Base-by-base conservation (phyloP, 345 rosid genomes). In the Syzygium grande region DNA sequence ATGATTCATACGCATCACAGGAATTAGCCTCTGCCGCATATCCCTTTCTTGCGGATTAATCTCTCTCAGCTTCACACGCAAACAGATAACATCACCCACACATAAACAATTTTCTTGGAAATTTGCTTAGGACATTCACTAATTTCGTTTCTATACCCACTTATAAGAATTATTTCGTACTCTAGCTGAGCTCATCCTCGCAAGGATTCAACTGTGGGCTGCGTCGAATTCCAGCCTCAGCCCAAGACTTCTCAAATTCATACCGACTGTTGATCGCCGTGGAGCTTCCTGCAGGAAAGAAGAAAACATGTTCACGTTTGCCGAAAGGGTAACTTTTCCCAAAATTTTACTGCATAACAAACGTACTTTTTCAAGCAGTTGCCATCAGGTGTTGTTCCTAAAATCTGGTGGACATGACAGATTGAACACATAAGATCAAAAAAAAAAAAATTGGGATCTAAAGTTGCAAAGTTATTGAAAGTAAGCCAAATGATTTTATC, bases 221-320 rank as follows among this genome's bases (percentile, higher is more conserved):
- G 61, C 5, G 61, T 56, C n/a, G 11, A n/a, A 56, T 56, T 56
- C 61, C 61, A 56, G 61, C 61, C 61, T 56, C 2, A 56, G 61
- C n/a, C 61, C 61, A 9, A 43, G 13, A 23, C 61, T 2, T 10
- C 1, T 56, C n/a, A 23, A 56, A 56, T 56, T 56, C 6, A 23
- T 23, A 56, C n/a, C 61, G 23, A 23, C 6, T 23, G 61, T 56
- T 12, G 13, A 56, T 56, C 0, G 23, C 61, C 61, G 61, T 23
- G 61, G n/a, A 56, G 61, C 61, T 56, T 56, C 61, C 61, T 56
- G 61, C n/a, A 23, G 61, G 61, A 56, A 23, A 56, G 61, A 56
- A 9, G 61, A 56, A 0, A 23, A 0, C 61, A 23, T 56, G 61
- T 5, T 56, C n/a, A 0, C 61, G n/a, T 23, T 56, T 9, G 61